Conservation (phyloP, 495 filamentous ascomycete genomes). For the Hypoxylon cercidicola region DNA sequence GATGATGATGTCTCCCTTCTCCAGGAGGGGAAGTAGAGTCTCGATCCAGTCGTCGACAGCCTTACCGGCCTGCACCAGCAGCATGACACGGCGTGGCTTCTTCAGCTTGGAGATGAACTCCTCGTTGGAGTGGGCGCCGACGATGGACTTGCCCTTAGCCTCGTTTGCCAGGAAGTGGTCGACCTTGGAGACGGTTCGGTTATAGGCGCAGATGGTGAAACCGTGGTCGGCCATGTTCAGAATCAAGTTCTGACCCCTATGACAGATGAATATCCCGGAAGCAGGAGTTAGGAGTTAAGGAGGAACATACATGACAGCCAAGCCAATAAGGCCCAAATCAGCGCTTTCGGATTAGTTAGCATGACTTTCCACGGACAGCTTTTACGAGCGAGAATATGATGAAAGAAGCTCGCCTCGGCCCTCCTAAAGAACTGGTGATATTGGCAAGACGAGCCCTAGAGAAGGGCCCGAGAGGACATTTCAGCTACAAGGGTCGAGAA, state of each 20-base stretch:
- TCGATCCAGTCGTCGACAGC: conserved; percentile 99
- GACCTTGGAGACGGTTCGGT: conserved; percentile 97
- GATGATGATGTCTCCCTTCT: conserved; percentile 97
- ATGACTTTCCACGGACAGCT: conserved; percentile 46
- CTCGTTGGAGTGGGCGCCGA: conserved; percentile 92
- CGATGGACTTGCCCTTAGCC: conserved; percentile 92
- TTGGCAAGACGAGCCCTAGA: conserved; percentile 85
- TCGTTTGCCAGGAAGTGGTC: conserved; percentile 94
- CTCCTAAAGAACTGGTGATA: conserved; percentile 74
- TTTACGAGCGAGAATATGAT: conserved; percentile 28
- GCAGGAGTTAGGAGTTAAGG: conserved; percentile 20
- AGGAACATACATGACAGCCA: conserved; percentile 88
- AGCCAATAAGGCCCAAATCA: conserved; percentile 99
- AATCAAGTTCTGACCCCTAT: conserved; percentile 89
- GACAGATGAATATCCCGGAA: conserved; percentile 27
- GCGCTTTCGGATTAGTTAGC: conserved; percentile 65
- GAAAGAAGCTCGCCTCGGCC: conserved; percentile 55
- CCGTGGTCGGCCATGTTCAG: conserved; percentile 96
- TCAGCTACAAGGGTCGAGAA: conserved; percentile 56
- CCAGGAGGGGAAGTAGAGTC: conserved; percentile 86
- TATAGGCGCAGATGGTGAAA: conserved; percentile 96
- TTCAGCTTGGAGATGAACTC: conserved; percentile 97
- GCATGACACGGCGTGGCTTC: conserved; percentile 94
- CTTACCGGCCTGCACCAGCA: conserved; percentile 97
- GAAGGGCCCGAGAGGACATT: conserved; percentile 65